Conservation (phyloP, 768 basidiomycete species). For the Podaxis mareebaensis region DNA sequence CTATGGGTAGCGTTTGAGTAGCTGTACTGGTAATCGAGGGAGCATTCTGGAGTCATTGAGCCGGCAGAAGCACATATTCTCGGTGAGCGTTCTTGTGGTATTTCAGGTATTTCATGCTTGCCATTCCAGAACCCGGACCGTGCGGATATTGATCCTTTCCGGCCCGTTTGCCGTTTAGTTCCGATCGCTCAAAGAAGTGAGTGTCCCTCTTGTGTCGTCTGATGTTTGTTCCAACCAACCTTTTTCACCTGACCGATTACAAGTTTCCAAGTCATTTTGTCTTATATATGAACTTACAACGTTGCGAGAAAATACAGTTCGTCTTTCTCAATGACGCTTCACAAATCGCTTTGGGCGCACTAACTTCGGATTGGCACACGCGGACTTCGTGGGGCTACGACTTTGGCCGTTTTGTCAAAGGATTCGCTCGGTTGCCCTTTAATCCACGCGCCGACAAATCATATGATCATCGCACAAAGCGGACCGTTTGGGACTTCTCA, state of each 20-base stretch:
- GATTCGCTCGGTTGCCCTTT: not conserved
- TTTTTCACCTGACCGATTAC: not conserved
- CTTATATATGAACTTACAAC: not conserved
- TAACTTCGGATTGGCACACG: not conserved
- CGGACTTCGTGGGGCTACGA: not conserved
- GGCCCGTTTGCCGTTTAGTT: not conserved
- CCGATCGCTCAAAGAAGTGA: too few relatives aligned
- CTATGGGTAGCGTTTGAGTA: constrained; percentile 4
- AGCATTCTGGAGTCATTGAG: constrained; percentile 2
- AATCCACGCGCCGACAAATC: not conserved
- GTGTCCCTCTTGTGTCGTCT: too few relatives aligned
- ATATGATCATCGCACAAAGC: not conserved
- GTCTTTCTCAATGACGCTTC: not conserved
- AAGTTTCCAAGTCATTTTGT: not conserved
- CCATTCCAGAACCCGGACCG: not conserved
- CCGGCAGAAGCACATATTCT: not conserved
- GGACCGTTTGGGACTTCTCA: not conserved
- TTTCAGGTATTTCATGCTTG: not conserved
- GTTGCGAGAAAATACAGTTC: not conserved
- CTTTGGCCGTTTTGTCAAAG: not conserved
- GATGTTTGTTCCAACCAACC: too few relatives aligned
- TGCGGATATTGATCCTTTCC: not conserved
- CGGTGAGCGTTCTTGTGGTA: not conserved
- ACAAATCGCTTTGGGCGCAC: not conserved
- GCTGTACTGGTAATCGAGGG: not conserved